A percentile compares a stretch with the other conserved stretches of the same genome.
Evolutionary conservation across 768 basidiomycete genomes (phyloP).

Genomic region (Lentinula lateritia): DNA sequence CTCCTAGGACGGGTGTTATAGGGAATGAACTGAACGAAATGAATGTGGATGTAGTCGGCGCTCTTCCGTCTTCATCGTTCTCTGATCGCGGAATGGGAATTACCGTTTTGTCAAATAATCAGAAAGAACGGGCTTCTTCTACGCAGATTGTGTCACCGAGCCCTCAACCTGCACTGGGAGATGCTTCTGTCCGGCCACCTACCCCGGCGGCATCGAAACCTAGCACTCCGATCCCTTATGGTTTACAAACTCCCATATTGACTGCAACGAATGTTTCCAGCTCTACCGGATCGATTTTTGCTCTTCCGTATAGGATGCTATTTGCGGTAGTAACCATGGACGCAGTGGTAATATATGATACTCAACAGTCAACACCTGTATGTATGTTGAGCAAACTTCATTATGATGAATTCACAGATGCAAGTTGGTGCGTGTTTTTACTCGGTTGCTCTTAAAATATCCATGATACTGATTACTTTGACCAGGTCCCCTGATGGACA

Average conservation of each 20-base stretch:
- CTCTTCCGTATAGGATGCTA: conserved; percentile 89
- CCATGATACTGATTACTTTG: background rate
- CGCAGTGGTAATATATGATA: conserved; percentile 91
- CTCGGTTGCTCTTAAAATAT: background rate
- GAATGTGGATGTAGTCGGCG: conserved; percentile 55
- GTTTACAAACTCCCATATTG: conserved; percentile 9
- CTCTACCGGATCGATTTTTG: conserved; percentile 66
- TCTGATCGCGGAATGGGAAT: conserved; percentile 8
- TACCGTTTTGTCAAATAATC: conserved; percentile 13
- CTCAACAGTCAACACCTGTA: conserved; percentile 89
- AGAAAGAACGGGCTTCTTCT: conserved; percentile 11
- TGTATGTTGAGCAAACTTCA: conserved; percentile 91
- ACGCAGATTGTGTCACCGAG: conserved; percentile 39
- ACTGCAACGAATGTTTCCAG: conserved; percentile 8
- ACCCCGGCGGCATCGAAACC: conserved; percentile 60
- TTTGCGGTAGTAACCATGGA: conserved; percentile 98
- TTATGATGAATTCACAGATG: conserved; percentile 96
- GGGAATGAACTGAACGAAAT: conserved; percentile 54
- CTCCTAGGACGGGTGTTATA: conserved; percentile 46
- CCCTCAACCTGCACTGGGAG: conserved; percentile 50
- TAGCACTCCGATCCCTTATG: conserved; percentile 37
- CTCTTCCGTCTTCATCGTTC: conserved; percentile 16
- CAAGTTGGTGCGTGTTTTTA: conserved; percentile 69
- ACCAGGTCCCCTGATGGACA: conserved; percentile 94
- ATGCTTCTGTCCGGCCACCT: conserved; percentile 43